Base-by-base conservation (phyloP, 495 filamentous ascomycete genomes). In the Penicillium paradoxum region DNA sequence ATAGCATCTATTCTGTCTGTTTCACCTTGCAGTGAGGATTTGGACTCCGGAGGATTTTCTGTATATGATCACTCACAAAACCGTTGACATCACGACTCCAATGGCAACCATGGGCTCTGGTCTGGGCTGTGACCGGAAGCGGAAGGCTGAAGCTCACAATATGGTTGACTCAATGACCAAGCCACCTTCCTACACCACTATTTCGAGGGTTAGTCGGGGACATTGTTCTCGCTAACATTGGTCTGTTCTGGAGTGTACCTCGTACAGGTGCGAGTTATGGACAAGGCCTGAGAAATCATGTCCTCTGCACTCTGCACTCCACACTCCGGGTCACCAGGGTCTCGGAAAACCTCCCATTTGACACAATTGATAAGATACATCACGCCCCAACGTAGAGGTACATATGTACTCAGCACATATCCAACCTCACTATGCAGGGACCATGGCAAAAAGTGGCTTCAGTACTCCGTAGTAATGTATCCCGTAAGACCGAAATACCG, bases 1-100 rank as follows among this genome's bases (percentile, higher is more conserved):
- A 33, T 50, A 30, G 22, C 10, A 32, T 30, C 11, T 25, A 21
- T 24, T 39, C 19, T 18, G 15, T 21, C 15, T 39, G 18, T 49
- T 50, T 43, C 15, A 42, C 21, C 19, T 8, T 39, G 7, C 6
- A 37, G 32, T 34, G 24, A 27, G 3, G 3, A 27, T 27, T 3
- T 7, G 3, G 3, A 27, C 7, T 27, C 7, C 24, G 24, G 24
- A 27, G 38, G 21, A 11, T 40, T n/a, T n/a, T 17, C 17, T 18
- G 18, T 22, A 40, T 17, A 10, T n/a, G n/a, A n/a, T n/a, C n/a
- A n/a, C n/a, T n/a, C n/a, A 3, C 21, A 15, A 17, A 17, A 48
- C 2, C 41, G 25, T 58, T 58, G 56, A 58, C 56, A 58, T 58
- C 56, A 58, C 54, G 56, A 54, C 33, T 47, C 37, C 19, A 1